Percentiles rank a stretch among this genome's conserved stretches.
These are phyloP conservation scores for Blastocystis sp. DNA, from an alignment of 352 stramenopile species.

Conservation along the genomic window DNA sequence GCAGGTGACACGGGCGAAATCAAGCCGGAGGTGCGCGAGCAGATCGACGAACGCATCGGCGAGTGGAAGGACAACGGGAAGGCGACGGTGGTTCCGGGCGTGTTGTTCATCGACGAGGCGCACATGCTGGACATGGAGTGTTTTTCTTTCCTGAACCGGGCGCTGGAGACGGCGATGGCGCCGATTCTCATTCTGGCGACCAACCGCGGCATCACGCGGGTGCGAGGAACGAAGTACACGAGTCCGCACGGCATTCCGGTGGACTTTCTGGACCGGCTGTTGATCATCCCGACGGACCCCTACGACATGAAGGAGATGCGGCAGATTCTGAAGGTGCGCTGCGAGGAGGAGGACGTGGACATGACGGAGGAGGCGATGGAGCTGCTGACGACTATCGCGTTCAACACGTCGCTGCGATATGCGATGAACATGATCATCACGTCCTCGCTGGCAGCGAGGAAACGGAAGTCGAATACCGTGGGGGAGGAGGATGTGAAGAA, in stretches of 20 bases:
- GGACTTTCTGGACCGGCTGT: conserved; percentile 89
- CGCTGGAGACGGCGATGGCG: conserved; percentile 88
- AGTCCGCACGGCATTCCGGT: conserved; percentile 93
- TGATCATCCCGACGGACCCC: conserved; percentile 92
- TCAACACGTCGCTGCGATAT: conserved; percentile 93
- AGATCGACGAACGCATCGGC: conserved; percentile 93
- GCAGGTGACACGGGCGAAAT: conserved; percentile 97
- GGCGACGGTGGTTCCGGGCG: conserved; percentile 90
- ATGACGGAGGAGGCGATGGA: conserved; percentile 50
- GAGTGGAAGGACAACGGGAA: conserved; percentile 81
- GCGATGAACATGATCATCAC: conserved; percentile 99
- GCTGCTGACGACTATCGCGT: conserved; percentile 74
- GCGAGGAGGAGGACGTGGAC: conserved; percentile 55
- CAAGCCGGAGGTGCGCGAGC: conserved; percentile 90
- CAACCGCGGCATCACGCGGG: conserved; percentile 93
- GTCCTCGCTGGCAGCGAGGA: conserved; percentile 68
- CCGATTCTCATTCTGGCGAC: conserved; percentile 96
- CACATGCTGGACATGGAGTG: conserved; percentile 99
- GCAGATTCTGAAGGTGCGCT: conserved; percentile 72
- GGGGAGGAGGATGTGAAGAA: conserved; percentile 36
- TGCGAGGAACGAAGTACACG: conserved; percentile 95
- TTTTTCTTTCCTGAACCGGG: conserved; percentile 96
- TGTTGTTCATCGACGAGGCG: conserved; percentile 97
- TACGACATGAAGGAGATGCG: conserved; percentile 88
- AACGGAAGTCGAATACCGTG: conserved; percentile 50